phyloP scores from a whole-genome alignment of 2,329 filamentous ascomycete genomes.

The Sporothrix sp. region DNA sequence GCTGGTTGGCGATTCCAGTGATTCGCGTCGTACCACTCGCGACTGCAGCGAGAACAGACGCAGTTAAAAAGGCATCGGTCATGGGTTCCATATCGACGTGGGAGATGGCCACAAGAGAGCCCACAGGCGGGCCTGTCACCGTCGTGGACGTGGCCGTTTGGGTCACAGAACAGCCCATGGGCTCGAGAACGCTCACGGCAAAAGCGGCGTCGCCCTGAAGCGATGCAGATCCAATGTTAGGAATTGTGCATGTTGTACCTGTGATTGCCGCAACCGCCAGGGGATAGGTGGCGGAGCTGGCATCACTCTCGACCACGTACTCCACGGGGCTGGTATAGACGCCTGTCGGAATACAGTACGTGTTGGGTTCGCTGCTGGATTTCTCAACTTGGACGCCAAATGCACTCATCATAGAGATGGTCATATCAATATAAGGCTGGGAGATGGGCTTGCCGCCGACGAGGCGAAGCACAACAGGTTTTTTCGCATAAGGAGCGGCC shows the following conservation, averaged over 20 bases:
- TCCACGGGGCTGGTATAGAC: slow-evolving; percentile 73
- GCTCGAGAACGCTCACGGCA: slow-evolving; percentile 75
- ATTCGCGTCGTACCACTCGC: slow-evolving; percentile 77
- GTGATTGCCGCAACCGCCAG: slow-evolving; percentile 91
- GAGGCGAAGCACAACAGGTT: slow-evolving; percentile 78
- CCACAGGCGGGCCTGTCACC: slow-evolving; percentile 74
- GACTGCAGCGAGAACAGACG: slow-evolving; percentile 84
- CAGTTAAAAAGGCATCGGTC: slow-evolving; percentile 96
- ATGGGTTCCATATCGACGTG: slow-evolving; percentile 98
- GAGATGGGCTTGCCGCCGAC: slow-evolving; percentile 97
- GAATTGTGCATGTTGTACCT: slow-evolving; percentile 88
- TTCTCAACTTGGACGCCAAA: slow-evolving; percentile 77
- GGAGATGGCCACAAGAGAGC: slow-evolving; percentile 61
- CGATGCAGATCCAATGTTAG: slow-evolving; percentile 87
- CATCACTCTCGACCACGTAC: slow-evolving; percentile 92
- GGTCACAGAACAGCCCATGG: slow-evolving; percentile 87
- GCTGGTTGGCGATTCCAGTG: slow-evolving; percentile 90
- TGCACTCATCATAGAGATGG: slow-evolving; percentile 88
- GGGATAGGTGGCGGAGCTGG: slow-evolving; percentile 94
- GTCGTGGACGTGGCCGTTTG: slow-evolving; percentile 83
- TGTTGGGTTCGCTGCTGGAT: slow-evolving; percentile 71
- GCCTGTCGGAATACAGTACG: slow-evolving; percentile 85
- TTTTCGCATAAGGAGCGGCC: slow-evolving; percentile 93
- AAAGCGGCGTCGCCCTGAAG: slow-evolving; percentile 93
- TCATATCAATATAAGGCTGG: slow-evolving; percentile 97